Percentiles rank a stretch among this genome's conserved stretches.
phyloP scores from a whole-genome alignment of 495 filamentous ascomycete genomes.

The Hyaloscypha variabilis region DNA sequence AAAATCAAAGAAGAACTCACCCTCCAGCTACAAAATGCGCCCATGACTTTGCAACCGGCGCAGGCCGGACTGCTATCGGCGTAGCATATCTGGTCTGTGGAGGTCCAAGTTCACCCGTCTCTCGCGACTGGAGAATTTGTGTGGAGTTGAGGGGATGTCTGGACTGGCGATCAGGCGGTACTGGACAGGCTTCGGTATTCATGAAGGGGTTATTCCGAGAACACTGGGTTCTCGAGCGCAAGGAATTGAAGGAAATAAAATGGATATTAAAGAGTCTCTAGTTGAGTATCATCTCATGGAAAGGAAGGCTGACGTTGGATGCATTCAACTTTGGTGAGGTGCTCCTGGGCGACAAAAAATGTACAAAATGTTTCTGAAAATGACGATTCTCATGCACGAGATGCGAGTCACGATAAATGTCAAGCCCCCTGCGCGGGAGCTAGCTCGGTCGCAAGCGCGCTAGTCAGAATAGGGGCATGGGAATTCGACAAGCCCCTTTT shows the following conservation, averaged over 20 bases:
- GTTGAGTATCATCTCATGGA: conserved; percentile 3
- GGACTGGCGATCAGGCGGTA: background rate
- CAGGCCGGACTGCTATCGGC: conserved; percentile 29
- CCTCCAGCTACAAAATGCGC: conserved; percentile 88
- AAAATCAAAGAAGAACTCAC: conserved; percentile 47
- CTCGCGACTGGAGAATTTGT: conserved; percentile 58
- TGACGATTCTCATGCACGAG: background rate
- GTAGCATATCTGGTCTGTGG: conserved; percentile 33
- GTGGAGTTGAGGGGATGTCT: conserved; percentile 25
- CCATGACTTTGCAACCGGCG: conserved; percentile 75
- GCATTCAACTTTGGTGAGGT: background rate
- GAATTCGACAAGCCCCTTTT: background rate
- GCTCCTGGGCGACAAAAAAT: conserved; percentile 1
- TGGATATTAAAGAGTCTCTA: conserved; percentile 24
- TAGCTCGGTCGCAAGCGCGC: background rate
- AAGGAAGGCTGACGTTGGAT: background rate
- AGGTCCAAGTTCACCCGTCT: conserved; percentile 51
- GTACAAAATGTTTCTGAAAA: background rate
- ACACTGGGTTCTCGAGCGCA: conserved; percentile 27
- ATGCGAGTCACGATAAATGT: background rate
- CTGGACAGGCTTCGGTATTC: conserved; percentile 22
- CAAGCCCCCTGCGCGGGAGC: conserved; percentile 1
- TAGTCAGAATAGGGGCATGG: background rate
- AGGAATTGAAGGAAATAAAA: conserved; percentile 28
- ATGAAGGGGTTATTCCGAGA: conserved; percentile 23